Evolutionary conservation across 148 eudicot genomes (phyloP).

Genomic region (Amaranthus hypochondriacus): DNA sequence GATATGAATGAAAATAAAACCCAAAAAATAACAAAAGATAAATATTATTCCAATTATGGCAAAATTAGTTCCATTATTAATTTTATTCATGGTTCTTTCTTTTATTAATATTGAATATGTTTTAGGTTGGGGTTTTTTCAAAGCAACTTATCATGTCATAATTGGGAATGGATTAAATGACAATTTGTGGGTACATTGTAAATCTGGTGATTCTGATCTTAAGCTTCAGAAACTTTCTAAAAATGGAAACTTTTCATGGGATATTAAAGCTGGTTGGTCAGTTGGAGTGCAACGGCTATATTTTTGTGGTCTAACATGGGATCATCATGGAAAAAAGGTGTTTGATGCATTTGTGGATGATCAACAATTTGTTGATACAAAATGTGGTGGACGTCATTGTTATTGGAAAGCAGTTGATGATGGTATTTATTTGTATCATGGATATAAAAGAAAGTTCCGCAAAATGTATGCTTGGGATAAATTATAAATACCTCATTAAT

Average conservation of each 20-base stretch:
- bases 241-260: conserved; percentile 7
- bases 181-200: conserved; percentile 18
- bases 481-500: background rate
- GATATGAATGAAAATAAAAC: no score
- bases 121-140: background rate
- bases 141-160: background rate
- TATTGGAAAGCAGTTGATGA: conserved; percentile 17
- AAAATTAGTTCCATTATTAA: background rate
- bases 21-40: no score
- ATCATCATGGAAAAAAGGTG: conserved; percentile 5
- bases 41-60: background rate
- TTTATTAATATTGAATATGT: background rate
- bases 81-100: background rate
- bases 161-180: conserved; percentile 7
- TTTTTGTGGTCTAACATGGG: conserved; percentile 21
- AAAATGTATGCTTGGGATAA: conserved; percentile 15
- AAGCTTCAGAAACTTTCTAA: conserved; percentile 10
- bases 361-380: conserved; percentile 9
- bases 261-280: background rate
- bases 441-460: background rate
- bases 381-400: conserved; percentile 27
- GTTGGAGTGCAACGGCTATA: background rate
- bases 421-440: conserved; percentile 17
- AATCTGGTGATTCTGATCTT: conserved; percentile 11
- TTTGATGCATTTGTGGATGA: conserved; percentile 15